Evolutionary conservation across 768 basidiomycete genomes (phyloP).

Genomic region (Heimioporus sp.): DNA sequence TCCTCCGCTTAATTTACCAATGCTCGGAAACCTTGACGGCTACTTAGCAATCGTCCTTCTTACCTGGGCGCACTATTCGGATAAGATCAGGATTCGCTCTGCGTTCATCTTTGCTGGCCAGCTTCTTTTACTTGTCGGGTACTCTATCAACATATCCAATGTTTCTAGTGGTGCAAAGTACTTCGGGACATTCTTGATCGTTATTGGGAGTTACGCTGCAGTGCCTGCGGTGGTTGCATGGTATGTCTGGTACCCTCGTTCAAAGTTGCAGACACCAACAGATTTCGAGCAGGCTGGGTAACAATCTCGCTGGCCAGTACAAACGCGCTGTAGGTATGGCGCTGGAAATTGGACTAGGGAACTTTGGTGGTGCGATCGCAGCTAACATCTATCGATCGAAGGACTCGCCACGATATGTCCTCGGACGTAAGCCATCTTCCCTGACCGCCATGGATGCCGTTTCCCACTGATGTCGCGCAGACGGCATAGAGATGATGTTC

Average conservation of each 20-base stretch:
- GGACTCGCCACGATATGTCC: conserved; percentile 58
- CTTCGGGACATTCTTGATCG: conserved; percentile 69
- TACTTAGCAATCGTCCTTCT: conserved; percentile 50
- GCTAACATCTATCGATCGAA: conserved; percentile 58
- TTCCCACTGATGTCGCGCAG: conserved; percentile 26
- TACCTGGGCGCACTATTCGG: conserved; percentile 55
- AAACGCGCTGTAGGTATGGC: conserved; percentile 71
- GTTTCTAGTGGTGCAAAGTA: conserved; percentile 58
- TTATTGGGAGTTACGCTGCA: conserved; percentile 55
- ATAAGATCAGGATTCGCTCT: conserved; percentile 50
- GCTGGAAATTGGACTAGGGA: conserved; percentile 50
- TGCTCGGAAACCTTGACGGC: not conserved
- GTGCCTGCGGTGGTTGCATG: conserved; percentile 63
- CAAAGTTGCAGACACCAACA: fast-evolving
- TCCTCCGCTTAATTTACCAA: not conserved
- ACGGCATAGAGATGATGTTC: conserved; percentile 66
- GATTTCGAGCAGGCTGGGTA: conserved; percentile 45
- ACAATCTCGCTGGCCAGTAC: conserved; percentile 60
- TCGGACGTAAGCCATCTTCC: conserved; percentile 52
- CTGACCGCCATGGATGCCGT: not conserved
- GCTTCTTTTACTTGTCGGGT: conserved; percentile 53
- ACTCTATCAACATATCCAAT: conserved; percentile 59
- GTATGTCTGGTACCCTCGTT: conserved; percentile 34
- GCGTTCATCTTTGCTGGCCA: conserved; percentile 58
- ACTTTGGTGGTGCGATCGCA: conserved; percentile 63